phyloP scores from a whole-genome alignment of 805 yeast species.

The Candida oleophila region DNA sequence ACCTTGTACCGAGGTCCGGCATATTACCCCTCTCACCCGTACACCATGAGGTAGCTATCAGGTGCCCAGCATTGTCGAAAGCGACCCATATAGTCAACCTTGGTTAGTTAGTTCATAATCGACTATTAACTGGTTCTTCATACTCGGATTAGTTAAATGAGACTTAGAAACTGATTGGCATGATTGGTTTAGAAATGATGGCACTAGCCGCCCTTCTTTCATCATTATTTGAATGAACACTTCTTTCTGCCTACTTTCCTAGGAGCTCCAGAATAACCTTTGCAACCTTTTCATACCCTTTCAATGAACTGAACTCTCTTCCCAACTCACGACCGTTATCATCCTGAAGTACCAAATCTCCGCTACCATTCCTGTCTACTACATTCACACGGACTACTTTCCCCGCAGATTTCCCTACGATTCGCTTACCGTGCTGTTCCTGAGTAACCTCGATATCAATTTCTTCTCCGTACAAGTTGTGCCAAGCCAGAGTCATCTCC shows the following conservation, averaged over 20 bases:
- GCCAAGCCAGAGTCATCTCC: slow-evolving; percentile 19
- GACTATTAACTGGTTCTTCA: too few relatives aligned
- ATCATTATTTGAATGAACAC: too few relatives aligned
- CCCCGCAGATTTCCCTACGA: neutral
- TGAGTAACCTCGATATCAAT: neutral
- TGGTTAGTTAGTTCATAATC: too few relatives aligned
- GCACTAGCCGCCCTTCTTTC: too few relatives aligned
- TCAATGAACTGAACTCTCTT: neutral
- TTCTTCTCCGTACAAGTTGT: slow-evolving; percentile 7
- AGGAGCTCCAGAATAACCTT: neutral
- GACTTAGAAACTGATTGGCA: too few relatives aligned
- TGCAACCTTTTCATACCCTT: neutral
- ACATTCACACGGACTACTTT: neutral
- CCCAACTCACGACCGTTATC: neutral
- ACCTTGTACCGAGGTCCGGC: neutral
- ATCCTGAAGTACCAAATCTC: neutral
- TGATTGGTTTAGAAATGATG: too few relatives aligned
- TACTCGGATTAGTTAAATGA: too few relatives aligned
- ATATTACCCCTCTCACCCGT: neutral
- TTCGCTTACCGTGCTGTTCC: neutral
- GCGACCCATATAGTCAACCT: too few relatives aligned
- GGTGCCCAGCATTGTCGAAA: neutral
- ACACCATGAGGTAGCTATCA: neutral
- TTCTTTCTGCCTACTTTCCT: too few relatives aligned
- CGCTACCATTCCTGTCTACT: neutral